Percentiles rank a stretch among this genome's conserved stretches.
These are phyloP conservation scores for Globisporangium camurandrum DNA, from an alignment of 352 stramenopile genomes.

Conservation along the genomic window DNA sequence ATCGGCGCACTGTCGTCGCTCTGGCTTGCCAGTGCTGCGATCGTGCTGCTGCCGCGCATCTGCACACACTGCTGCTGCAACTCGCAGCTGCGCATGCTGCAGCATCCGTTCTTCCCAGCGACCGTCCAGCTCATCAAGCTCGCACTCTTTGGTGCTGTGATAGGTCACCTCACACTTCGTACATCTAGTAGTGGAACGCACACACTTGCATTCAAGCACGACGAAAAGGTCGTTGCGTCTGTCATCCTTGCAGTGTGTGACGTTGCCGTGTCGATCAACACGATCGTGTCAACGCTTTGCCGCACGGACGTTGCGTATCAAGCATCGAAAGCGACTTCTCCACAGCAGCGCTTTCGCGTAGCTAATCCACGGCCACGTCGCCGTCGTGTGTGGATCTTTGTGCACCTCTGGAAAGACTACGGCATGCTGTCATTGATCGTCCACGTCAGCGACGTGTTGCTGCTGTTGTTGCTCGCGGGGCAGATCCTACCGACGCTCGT, in stretches of 20 bases:
- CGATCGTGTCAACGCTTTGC: background rate
- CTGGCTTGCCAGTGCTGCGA: background rate
- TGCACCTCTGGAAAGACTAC: background rate
- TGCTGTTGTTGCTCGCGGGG: background rate
- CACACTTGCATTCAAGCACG: background rate
- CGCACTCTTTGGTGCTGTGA: background rate
- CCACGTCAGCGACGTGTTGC: background rate
- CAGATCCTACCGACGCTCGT: background rate
- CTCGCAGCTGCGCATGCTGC: background rate
- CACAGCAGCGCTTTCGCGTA: background rate
- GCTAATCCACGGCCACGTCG: background rate
- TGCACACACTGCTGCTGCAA: background rate
- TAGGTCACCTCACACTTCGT: background rate
- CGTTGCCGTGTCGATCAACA: background rate
- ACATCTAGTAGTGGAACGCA: background rate
- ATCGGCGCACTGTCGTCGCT: background rate
- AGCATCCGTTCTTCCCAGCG: background rate
- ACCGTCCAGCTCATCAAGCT: background rate
- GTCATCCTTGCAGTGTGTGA: background rate
- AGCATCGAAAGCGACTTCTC: too few relatives aligned
- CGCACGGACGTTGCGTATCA: background rate
- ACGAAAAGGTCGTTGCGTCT: background rate
- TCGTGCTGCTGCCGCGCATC: background rate
- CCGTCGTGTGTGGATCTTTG: background rate
- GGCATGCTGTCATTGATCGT: background rate